Evolutionary conservation across 306 rosid species (phyloP).

Genomic region (Pterocarpus macrocarpus): DNA sequence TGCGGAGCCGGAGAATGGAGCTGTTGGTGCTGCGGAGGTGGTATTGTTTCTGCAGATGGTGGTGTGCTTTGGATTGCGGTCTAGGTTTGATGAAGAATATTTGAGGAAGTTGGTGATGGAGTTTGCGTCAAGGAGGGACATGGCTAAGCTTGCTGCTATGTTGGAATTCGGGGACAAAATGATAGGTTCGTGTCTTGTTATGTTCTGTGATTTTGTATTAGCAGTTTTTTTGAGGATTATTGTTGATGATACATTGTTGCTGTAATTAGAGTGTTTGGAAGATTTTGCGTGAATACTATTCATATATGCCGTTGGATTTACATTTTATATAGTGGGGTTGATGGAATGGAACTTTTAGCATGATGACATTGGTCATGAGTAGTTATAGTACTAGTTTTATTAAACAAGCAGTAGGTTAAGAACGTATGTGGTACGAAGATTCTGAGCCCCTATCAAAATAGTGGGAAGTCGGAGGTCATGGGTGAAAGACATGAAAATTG

Average conservation of each 20-base stretch:
- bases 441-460: too few species aligned
- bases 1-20: constrained; percentile 39
- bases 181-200: constrained; percentile 59
- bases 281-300: background rate
- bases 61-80: constrained; percentile 61
- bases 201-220: background rate
- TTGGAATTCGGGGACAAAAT: constrained; percentile 65
- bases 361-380: constrained; percentile 8
- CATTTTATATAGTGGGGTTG: background rate
- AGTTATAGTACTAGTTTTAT: background rate
- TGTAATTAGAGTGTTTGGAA: constrained; percentile 10
- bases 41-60: constrained; percentile 88
- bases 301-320: background rate
- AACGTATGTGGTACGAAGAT: too few species aligned
- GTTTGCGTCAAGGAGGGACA: constrained; percentile 77
- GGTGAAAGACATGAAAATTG: too few species aligned
- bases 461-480: too few species aligned
- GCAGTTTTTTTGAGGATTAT: constrained; percentile 6
- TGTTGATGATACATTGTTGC: background rate
- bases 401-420: background rate
- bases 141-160: constrained; percentile 77
- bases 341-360: constrained; percentile 6
- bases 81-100: constrained; percentile 59
- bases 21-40: constrained; percentile 75
- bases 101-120: constrained; percentile 67